Percentiles rank a stretch among this genome's conserved stretches.
Evolutionary conservation across 1,284 basidiomycete genomes (phyloP).

Genomic region (Austroboletus sp.): DNA sequence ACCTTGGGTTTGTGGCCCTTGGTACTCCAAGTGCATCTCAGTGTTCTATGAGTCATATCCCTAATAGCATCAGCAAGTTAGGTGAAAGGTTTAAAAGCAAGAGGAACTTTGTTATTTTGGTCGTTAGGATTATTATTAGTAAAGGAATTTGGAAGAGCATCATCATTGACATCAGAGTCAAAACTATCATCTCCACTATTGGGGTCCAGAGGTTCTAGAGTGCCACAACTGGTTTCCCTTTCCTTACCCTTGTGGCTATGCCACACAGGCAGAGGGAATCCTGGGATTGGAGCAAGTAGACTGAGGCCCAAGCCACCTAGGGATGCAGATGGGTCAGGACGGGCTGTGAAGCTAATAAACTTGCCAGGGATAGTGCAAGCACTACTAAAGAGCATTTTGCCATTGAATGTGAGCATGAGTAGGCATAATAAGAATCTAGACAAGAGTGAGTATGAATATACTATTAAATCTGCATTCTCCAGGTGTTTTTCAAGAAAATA

Average conservation of each 20-base stretch:
- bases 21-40: no score
- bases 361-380: neutral
- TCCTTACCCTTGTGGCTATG: no score
- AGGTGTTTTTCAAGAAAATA: no score
- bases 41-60: no score
- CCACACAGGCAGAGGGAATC: no score
- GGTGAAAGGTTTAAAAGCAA: neutral
- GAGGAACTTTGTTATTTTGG: neutral
- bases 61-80: neutral
- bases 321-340: neutral
- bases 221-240: no score
- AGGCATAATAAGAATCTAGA: no score
- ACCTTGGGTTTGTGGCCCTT: neutral
- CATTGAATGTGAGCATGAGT: no score
- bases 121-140: neutral
- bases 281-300: neutral
- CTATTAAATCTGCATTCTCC: no score
- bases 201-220: no score
- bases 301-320: neutral
- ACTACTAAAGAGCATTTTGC: neutral
- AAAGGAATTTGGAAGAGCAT: neutral
- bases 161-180: neutral
- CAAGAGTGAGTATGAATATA: no score
- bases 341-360: neutral
- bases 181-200: no score